Base-by-base conservation (phyloP, 305 asterid genomes). In the Striga hermonthica region DNA sequence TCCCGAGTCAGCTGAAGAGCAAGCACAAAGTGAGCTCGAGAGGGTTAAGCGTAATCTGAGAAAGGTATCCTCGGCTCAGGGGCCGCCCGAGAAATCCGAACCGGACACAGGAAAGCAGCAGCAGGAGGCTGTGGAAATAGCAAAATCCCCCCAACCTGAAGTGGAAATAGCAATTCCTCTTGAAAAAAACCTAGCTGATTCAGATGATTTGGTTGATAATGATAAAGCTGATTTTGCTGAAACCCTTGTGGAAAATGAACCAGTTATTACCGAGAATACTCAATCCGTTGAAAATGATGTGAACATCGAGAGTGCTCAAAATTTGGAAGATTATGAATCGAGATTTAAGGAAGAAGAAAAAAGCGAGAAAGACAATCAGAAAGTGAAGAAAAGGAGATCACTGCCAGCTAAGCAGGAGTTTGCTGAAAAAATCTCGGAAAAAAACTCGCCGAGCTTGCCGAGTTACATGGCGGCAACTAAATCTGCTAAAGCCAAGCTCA, bases 391-490 rank as follows among this genome's bases (percentile, higher is more conserved):
- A 82, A 84, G 94, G 82, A 86, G 83, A 64, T 88, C 96, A 15
- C 84, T 91, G 45, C 88, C 94, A 12, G 76, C 86, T 16, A 88
- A 88, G 81, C 88, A 80, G 67, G 98, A 91, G 67, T 79, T 79
- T 70, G 64, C 83, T 58, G 98, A 88, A 73, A 88, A 83, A 73
- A 77, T 83, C 66, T 84, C 89, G 9, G 93, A 88, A 81, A 91
- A 88, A 81, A 91, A 86, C 60, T 70, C 85, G 47, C 83, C 89
- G 45, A 84, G 79, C 69, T 67, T 91, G 76, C 98, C 98, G 9
- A 91, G 98, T 74, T 91, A 91, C 70, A 91, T 91, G 98, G 90
- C 87, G 4, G 98, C 96, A 12, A 91, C 97, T 64, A 84, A 79
- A 74, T 90, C 97, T 62, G 97, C 96, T 15, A 90, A 88, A 76